Evolutionary conservation across 1,284 basidiomycete species (phyloP), one percentile per base, ranked within the genome.

Genomic region (Cutaneotrichosporon sp.): DNA sequence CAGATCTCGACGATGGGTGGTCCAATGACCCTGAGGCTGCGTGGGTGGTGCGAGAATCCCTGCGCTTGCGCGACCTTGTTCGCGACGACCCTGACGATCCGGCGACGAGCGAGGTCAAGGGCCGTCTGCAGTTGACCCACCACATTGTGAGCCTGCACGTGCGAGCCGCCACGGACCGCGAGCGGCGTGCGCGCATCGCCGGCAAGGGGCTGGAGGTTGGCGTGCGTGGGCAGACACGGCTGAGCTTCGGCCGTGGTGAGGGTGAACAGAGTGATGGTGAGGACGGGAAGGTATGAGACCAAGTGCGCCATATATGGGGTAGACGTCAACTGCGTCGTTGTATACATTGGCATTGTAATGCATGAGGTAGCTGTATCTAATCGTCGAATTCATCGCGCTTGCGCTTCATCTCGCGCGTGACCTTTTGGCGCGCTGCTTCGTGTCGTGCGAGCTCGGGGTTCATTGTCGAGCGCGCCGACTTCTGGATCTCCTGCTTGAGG

Each of bases 391-490:
- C 68, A 52, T 66, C 68, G 34, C 68, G 53, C 63, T 69, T 69
- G 56, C 68, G 63, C 63, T 94, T 95, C 92, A 94, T 95, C 80
- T 94, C 92, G 72, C 87, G 83, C 55, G 92, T 90, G 56, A 95
- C 87, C 77, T 88, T 89, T 75, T 92, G 89, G 80, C 93, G 90
- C 5, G 94, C 92, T 0, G 91, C 83, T 74, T 95, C 92, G 78
- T 97, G 94, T 70, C 89, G 88, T 13, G 91, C 91, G 53, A 97
- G 83, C 74, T 97, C 94, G 7, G 85, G 81, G 16, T 92, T 85
- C 66, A 95, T 89, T 75, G 92, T 93, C n/a, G 90, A 92, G 67
- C 92, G 88, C 0, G 92, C 91, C 70, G 90, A 92, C 84, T 97
- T 97, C 34, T 89, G 88, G 66, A 97, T 92, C 80, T 97, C 93